Percentiles rank a stretch among this genome's conserved stretches.
These are phyloP conservation scores for Colletotrichum tropicicola DNA, from an alignment of 2,329 filamentous ascomycete genomes.

Conservation along the genomic window DNA sequence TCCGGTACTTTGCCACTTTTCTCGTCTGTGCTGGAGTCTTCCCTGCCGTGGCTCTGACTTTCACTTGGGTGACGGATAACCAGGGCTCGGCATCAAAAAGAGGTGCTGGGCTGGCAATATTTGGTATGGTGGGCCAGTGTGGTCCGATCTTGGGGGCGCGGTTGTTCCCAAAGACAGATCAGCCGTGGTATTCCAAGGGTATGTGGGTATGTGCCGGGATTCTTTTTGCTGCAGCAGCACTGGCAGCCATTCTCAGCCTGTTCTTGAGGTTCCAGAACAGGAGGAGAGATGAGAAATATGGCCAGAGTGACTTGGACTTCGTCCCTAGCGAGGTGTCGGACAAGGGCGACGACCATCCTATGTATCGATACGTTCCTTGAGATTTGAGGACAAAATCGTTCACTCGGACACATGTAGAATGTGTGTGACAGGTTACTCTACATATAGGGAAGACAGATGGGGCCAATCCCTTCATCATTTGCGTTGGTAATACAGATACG, in stretches of 20 bases:
- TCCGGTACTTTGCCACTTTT: slow-evolving; percentile 58
- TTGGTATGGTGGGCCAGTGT: slow-evolving; percentile 69
- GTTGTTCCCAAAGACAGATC: slow-evolving; percentile 60
- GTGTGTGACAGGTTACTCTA: too few relatives aligned
- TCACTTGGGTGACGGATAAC: slow-evolving; percentile 77
- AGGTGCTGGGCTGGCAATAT: slow-evolving; percentile 69
- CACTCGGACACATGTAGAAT: too few relatives aligned
- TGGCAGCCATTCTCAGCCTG: slow-evolving; percentile 18
- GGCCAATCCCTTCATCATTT: too few relatives aligned
- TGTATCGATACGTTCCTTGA: slow-evolving; percentile 23
- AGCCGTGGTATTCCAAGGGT: slow-evolving; percentile 48
- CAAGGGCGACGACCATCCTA: slow-evolving; percentile 25
- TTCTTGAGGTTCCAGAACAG: slow-evolving; percentile 27
- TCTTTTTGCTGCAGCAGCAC: slow-evolving; percentile 40
- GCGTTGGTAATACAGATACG: too few relatives aligned
- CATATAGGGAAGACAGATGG: too few relatives aligned
- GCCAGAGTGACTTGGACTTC: slow-evolving; percentile 26
- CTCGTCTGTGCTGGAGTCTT: slow-evolving; percentile 61
- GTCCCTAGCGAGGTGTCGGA: slow-evolving; percentile 16
- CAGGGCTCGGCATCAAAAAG: slow-evolving; percentile 73
- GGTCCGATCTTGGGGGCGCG: slow-evolving; percentile 71
- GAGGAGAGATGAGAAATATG: slow-evolving; percentile 21
- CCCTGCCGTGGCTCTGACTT: slow-evolving; percentile 72
- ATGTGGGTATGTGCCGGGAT: slow-evolving; percentile 50
- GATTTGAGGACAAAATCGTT: background rate